Evolutionary conservation across 2,329 filamentous ascomycete species (phyloP).

Genomic region (Graphium sp.): DNA sequence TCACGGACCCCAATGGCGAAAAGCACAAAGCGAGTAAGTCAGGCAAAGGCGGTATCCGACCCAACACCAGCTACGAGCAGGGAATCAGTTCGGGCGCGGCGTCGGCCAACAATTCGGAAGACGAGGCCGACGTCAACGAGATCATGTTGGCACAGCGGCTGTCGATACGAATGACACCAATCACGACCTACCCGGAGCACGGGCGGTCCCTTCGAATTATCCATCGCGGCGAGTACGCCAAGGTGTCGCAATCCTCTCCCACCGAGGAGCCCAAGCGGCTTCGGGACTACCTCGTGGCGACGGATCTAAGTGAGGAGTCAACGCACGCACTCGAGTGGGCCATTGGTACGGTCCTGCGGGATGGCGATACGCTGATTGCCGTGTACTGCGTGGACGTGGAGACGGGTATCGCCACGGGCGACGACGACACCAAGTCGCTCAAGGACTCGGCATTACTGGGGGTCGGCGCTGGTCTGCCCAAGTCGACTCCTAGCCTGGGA

Average conservation of each 20-base stretch:
- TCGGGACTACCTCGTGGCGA: conserved; percentile 88
- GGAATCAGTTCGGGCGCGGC: conserved; percentile 34
- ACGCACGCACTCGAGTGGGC: conserved; percentile 95
- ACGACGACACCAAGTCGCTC: conserved; percentile 16
- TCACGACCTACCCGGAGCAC: conserved; percentile 57
- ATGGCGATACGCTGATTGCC: conserved; percentile 84
- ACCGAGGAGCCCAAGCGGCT: conserved; percentile 64
- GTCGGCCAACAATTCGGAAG: conserved; percentile 62
- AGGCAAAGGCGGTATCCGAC: conserved; percentile 50
- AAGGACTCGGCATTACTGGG: not conserved
- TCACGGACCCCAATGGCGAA: conserved; percentile 46
- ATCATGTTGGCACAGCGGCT: conserved; percentile 80
- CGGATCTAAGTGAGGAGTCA: conserved; percentile 84
- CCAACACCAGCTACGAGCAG: conserved; percentile 69
- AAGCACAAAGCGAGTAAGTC: conserved; percentile 5
- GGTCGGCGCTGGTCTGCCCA: too few species aligned
- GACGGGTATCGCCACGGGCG: conserved; percentile 32
- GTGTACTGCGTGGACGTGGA: conserved; percentile 94
- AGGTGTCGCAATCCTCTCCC: conserved; percentile 60
- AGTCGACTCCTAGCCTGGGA: too few species aligned
- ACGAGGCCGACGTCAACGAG: conserved; percentile 69
- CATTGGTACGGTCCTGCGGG: conserved; percentile 81
- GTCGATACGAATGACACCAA: conserved; percentile 61
- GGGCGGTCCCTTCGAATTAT: conserved; percentile 80
- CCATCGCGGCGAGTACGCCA: conserved; percentile 69